Percentiles rank a stretch among this genome's conserved stretches.
phyloP scores from a whole-genome alignment of 495 filamentous ascomycete genomes.

The Trichoderma reesei region DNA sequence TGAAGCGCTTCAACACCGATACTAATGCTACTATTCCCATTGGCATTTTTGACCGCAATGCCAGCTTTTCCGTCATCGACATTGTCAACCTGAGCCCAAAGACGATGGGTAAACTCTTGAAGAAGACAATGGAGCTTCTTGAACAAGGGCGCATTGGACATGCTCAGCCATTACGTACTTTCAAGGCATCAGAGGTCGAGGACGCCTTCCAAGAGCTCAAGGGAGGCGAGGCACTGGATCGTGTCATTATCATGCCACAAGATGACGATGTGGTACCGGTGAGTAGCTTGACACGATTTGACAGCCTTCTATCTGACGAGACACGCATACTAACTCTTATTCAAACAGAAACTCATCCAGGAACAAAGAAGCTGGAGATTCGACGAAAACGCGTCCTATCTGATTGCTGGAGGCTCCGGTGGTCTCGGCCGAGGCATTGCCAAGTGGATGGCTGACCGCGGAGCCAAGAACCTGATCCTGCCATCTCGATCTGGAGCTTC shows the following conservation, averaged over 20 bases:
- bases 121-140: constrained; percentile 16
- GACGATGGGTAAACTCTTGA: constrained; percentile 14
- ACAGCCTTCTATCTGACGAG: too few species aligned
- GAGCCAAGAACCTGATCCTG: constrained; percentile 43
- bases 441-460: constrained; percentile 42
- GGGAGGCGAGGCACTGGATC: constrained; percentile 38
- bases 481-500: constrained; percentile 39
- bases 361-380: constrained; percentile 17
- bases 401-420: constrained; percentile 47
- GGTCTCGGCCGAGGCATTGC: constrained; percentile 48
- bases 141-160: constrained; percentile 15
- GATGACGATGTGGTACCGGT: constrained; percentile 23
- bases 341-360: constrained; percentile 11
- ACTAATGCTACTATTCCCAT: constrained; percentile 23
- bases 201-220: constrained; percentile 36
- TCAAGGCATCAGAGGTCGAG: constrained; percentile 31
- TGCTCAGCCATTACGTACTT: constrained; percentile 26
- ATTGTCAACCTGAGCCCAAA: constrained; percentile 18
- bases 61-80: constrained; percentile 30
- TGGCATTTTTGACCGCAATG: constrained; percentile 29
- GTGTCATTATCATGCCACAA: constrained; percentile 34
- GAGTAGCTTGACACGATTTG: not conserved
- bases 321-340: constrained; percentile 13
- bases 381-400: constrained; percentile 34
- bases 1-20: constrained; percentile 29